A percentile compares a stretch with the other conserved stretches of the same genome.
phyloP scores from a whole-genome alignment of 768 basidiomycete species.

The Mycena leptocephala region DNA sequence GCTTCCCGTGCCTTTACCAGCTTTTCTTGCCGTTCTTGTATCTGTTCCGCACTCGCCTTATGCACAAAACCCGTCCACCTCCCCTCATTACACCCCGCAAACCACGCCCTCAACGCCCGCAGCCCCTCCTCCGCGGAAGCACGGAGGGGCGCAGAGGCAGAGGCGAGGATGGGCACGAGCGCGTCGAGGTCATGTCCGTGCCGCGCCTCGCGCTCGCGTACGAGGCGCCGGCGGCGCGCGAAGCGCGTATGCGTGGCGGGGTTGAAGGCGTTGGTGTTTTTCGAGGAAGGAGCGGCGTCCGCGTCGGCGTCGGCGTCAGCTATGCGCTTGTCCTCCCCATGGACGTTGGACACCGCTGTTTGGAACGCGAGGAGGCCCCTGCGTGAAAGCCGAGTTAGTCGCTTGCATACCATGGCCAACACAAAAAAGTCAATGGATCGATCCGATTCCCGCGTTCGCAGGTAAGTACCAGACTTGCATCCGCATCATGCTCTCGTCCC shows the following conservation, averaged over 20 bases:
- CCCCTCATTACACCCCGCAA: conserved; percentile 53
- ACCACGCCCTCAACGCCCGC: conserved; percentile 48
- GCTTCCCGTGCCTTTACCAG: conserved; percentile 44
- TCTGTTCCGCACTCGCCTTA: conserved; percentile 35
- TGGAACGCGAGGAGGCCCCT: conserved; percentile 59
- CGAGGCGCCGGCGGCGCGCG: conserved; percentile 44
- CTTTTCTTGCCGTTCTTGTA: conserved; percentile 44
- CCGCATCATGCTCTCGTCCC: too few relatives aligned
- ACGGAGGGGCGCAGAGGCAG: conserved; percentile 54
- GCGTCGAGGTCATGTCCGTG: conserved; percentile 62
- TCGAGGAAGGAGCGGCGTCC: too few relatives aligned
- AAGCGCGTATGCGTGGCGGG: conserved; percentile 45
- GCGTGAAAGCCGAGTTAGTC: too few relatives aligned
- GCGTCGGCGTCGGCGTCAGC: background rate
- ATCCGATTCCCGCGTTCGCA: too few relatives aligned
- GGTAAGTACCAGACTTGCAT: too few relatives aligned
- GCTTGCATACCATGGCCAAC: too few relatives aligned
- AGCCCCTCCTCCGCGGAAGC: conserved; percentile 48
- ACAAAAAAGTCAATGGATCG: too few relatives aligned
- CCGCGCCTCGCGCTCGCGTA: conserved; percentile 52
- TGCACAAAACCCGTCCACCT: conserved; percentile 54
- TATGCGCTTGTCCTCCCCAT: conserved; percentile 44
- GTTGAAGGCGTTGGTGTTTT: too few relatives aligned
- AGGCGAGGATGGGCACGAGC: conserved; percentile 58
- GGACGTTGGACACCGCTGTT: conserved; percentile 52